These are phyloP conservation scores for Glycine soja DNA, from an alignment of 306 rosid species.

Conservation along the genomic window DNA sequence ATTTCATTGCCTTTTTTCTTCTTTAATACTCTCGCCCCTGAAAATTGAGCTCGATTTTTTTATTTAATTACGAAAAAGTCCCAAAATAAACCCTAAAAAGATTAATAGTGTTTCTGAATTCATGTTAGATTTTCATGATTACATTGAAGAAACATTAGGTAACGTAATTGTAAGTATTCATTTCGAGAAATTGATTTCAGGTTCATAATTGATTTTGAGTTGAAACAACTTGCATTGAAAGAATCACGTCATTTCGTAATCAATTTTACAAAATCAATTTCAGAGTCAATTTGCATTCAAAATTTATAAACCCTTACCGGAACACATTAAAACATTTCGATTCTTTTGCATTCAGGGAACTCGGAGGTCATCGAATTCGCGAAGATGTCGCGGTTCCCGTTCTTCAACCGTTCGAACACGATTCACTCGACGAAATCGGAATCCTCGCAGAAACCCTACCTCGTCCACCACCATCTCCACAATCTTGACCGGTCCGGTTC, in stretches of 20 bases:
- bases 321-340: background rate
- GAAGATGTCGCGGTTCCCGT: slow-evolving; percentile 62
- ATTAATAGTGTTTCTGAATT: too few species aligned
- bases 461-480: background rate
- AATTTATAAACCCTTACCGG: too few species aligned
- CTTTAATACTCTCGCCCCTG: background rate
- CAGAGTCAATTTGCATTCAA: too few species aligned
- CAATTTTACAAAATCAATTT: too few species aligned
- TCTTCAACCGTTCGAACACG: slow-evolving; percentile 78
- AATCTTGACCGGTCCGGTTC: slow-evolving; percentile 66
- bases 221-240: too few species aligned
- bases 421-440: slow-evolving; percentile 50
- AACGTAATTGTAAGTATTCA: too few species aligned
- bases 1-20: background rate
- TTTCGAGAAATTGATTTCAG: too few species aligned
- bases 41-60: slow-evolving; percentile 29
- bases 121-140: too few species aligned
- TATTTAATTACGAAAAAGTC: background rate
- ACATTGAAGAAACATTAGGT: too few species aligned
- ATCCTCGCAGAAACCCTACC: slow-evolving; percentile 55
- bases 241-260: too few species aligned
- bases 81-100: background rate
- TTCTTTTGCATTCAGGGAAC: slow-evolving; percentile 46
- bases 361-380: slow-evolving; percentile 51
- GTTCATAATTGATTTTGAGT: too few species aligned